Conservation (phyloP, 305 asterid species). For the Fraxinus velutina region DNA sequence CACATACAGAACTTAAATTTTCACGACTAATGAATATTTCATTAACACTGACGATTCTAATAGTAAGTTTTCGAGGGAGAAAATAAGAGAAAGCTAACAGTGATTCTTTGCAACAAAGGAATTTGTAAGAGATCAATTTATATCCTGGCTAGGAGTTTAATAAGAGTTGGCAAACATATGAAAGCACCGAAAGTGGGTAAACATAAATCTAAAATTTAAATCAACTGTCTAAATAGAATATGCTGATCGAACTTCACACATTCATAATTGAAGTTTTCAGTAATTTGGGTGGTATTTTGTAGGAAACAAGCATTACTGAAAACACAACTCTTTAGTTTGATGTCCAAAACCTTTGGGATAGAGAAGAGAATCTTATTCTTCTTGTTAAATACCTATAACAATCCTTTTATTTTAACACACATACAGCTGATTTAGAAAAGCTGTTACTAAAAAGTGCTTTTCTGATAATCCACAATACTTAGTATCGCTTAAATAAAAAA, state of each 20-base stretch:
- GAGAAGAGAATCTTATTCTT: background rate
- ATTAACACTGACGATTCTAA: background rate
- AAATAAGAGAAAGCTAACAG: background rate
- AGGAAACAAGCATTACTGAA: background rate
- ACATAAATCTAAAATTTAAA: slow-evolving; percentile 12
- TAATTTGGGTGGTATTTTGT: background rate
- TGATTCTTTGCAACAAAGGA: background rate
- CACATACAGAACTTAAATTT: background rate
- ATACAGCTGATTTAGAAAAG: background rate
- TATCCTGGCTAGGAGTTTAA: background rate
- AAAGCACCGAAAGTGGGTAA: slow-evolving; percentile 4
- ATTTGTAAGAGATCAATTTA: background rate
- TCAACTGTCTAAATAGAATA: slow-evolving; percentile 1
- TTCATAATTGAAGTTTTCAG: background rate
- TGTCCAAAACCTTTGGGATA: background rate
- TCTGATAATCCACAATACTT: background rate
- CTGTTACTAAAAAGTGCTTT: background rate
- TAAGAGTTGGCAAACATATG: slow-evolving; percentile 9
- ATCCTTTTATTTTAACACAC: background rate
- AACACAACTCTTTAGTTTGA: background rate
- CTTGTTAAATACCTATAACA: background rate
- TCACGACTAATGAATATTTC: background rate
- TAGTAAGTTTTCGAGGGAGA: slow-evolving; percentile 4
- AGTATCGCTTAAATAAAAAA: background rate
- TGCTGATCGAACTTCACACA: background rate